These are phyloP conservation scores for Emmonsia crescens DNA, from an alignment of 2,329 filamentous ascomycete genomes.

Conservation along the genomic window DNA sequence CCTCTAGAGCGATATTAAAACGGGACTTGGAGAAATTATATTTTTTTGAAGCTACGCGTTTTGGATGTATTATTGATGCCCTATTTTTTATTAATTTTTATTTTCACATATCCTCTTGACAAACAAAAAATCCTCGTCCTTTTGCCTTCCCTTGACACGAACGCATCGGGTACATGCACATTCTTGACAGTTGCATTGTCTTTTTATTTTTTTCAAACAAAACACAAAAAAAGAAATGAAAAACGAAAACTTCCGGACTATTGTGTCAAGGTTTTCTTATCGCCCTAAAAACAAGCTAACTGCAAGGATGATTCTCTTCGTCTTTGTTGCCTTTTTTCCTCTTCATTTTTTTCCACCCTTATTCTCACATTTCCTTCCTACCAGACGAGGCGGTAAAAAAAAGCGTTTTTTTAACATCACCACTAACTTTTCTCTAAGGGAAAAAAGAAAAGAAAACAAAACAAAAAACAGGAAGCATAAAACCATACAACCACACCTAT, in stretches of 20 bases:
- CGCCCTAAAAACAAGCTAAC: not conserved
- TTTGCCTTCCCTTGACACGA: not conserved
- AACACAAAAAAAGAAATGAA: not conserved
- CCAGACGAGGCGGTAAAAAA: not conserved
- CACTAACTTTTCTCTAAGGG: not conserved
- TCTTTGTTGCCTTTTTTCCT: not conserved
- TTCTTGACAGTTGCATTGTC: not conserved
- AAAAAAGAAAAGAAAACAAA: not conserved
- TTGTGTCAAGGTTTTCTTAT: not conserved
- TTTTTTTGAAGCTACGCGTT: not conserved
- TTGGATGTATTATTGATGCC: not conserved
- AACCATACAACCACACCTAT: not conserved
- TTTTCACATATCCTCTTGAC: not conserved
- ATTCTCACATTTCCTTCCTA: not conserved
- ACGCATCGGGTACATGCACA: not conserved
- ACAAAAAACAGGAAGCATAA: not conserved
- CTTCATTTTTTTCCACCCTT: not conserved
- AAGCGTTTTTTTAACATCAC: not conserved
- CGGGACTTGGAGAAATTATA: not conserved
- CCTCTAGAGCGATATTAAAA: not conserved
- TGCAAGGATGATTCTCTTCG: not conserved
- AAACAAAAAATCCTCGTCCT: not conserved
- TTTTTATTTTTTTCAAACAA: not conserved
- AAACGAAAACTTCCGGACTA: too few species aligned
- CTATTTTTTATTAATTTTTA: not conserved